A percentile compares a stretch with the other conserved stretches of the same genome.
Conservation (phyloP, 1,284 basidiomycete species). For the Mycosarcoma maydis region DNA sequence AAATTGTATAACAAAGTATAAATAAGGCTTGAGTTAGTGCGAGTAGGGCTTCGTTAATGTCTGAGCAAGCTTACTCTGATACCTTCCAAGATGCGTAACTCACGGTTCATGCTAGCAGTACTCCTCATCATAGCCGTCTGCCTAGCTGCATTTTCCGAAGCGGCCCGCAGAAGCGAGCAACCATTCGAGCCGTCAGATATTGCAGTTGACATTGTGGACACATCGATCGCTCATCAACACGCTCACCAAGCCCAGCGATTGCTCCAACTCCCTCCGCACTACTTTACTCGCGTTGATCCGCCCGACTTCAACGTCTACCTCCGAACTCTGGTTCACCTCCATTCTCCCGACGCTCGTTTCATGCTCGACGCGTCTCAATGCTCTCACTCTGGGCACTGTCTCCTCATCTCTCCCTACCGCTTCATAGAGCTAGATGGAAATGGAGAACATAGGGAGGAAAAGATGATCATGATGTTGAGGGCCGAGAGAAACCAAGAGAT, state of each 20-base stretch:
- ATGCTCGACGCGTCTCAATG: not conserved
- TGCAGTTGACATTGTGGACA: no score
- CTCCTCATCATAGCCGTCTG: no score
- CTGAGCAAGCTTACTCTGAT: no score
- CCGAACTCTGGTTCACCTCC: not conserved
- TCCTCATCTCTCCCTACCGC: slow-evolving; percentile 5
- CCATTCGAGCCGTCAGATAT: no score
- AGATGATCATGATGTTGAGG: slow-evolving; percentile 6
- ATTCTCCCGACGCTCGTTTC: not conserved
- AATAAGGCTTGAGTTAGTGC: no score
- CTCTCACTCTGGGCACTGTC: not conserved
- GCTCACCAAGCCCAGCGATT: not conserved
- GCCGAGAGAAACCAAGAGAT: not conserved
- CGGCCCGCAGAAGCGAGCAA: no score
- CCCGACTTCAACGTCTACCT: not conserved
- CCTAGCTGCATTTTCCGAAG: no score
- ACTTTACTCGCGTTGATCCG: not conserved
- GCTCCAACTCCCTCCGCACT: not conserved
- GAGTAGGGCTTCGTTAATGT: no score
- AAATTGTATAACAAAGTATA: no score
- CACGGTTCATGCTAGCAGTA: no score
- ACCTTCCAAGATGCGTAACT: no score
- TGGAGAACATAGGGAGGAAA: not conserved
- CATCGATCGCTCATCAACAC: not conserved
- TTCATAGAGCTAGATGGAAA: not conserved